phyloP scores from a whole-genome alignment of 768 basidiomycete species.

The Neoboletus brunneissimus region DNA sequence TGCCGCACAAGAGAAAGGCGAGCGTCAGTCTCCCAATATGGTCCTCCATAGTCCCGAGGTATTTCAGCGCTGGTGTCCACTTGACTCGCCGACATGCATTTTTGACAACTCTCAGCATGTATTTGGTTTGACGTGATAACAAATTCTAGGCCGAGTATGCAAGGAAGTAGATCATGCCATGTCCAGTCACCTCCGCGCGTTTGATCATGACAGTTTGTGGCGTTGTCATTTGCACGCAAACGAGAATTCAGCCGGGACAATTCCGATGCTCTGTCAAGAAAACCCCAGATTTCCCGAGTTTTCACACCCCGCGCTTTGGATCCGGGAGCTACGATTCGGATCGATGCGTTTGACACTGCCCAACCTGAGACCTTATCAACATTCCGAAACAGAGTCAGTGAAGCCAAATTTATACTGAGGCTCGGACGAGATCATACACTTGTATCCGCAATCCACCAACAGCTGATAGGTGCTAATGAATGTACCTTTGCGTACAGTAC shows the following conservation, averaged over 20 bases:
- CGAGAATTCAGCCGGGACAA: background rate
- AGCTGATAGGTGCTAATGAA: background rate
- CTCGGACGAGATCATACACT: background rate
- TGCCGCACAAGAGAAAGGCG: background rate
- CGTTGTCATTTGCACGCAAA: no score
- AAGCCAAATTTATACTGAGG: background rate
- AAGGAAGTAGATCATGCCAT: no score
- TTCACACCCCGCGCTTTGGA: background rate
- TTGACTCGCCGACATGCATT: background rate
- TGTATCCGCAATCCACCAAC: no score
- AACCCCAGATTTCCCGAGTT: background rate
- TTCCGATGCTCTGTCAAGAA: background rate
- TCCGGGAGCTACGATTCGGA: no score
- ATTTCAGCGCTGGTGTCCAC: background rate
- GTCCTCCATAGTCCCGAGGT: background rate
- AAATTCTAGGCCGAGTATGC: no score
- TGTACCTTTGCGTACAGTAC: no score
- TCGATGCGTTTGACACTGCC: background rate
- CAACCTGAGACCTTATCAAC: no score
- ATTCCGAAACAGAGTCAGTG: background rate
- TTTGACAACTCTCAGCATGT: background rate
- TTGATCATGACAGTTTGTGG: no score
- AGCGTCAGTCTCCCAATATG: background rate
- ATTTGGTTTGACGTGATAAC: background rate
- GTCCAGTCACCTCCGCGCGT: no score